A percentile compares a stretch with the other conserved stretches of the same genome.
phyloP scores from a whole-genome alignment of 257 asterid genomes.

The Lycium ferocissimum region DNA sequence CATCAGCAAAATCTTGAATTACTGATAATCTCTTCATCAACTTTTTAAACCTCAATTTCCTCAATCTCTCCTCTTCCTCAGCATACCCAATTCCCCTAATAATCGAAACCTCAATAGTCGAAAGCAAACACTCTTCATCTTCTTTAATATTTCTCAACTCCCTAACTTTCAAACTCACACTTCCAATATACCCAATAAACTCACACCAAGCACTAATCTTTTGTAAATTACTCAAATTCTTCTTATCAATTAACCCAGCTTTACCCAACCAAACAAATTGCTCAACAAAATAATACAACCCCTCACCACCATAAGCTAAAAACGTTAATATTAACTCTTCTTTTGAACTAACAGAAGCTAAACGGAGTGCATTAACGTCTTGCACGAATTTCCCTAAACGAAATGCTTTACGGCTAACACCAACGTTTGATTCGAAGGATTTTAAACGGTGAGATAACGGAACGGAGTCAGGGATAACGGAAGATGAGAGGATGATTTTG shows the following conservation, averaged over 20 bases:
- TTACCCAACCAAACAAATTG: conserved; percentile 88
- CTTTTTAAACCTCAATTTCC: conserved; percentile 80
- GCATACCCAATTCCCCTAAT: conserved; percentile 54
- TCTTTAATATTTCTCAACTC: conserved; percentile 58
- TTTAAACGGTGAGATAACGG: conserved; percentile 60
- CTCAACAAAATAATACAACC: conserved; percentile 79
- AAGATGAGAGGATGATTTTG: conserved; percentile 73
- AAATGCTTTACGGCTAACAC: conserved; percentile 90
- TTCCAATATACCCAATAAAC: conserved; percentile 81
- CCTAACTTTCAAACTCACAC: conserved; percentile 71
- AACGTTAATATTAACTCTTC: conserved; percentile 44
- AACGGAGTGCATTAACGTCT: conserved; percentile 75
- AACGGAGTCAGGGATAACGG: conserved; percentile 40
- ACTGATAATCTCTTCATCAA: conserved; percentile 76
- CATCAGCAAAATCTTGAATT: conserved; percentile 89
- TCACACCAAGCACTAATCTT: conserved; percentile 86
- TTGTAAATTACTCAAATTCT: conserved; percentile 52
- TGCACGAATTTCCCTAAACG: conserved; percentile 94
- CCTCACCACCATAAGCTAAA: conserved; percentile 84
- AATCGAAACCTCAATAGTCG: conserved; percentile 54
- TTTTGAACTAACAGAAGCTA: conserved; percentile 33
- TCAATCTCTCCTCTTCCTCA: conserved; percentile 59
- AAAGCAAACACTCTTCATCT: conserved; percentile 59
- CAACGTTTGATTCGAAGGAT: conserved; percentile 89
- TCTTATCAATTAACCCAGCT: conserved; percentile 74